Conservation (phyloP, 331 rosid genomes). For the Cydonia oblonga region DNA sequence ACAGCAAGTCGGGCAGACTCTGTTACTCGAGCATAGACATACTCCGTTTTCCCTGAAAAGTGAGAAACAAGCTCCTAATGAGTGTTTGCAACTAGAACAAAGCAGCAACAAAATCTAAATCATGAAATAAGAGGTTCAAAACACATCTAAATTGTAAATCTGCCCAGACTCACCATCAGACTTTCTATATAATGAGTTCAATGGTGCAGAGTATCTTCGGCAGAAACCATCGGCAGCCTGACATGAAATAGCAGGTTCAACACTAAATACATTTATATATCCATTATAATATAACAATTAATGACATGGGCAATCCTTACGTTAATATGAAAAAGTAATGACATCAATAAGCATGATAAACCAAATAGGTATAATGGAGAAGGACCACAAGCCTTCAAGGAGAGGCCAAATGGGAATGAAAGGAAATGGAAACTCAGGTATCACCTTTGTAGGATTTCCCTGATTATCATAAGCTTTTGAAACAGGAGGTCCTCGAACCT, state of each 20-base stretch:
- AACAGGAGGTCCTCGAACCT: slow-evolving; percentile 94
- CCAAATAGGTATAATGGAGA: neutral
- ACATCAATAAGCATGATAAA: neutral
- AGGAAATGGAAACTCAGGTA: neutral
- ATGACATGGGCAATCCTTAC: neutral
- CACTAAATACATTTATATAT: neutral
- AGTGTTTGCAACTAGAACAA: neutral
- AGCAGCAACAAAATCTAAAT: neutral
- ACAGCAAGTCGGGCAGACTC: slow-evolving; percentile 68
- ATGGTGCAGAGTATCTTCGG: slow-evolving; percentile 70
- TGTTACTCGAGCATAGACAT: slow-evolving; percentile 58
- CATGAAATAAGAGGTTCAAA: neutral
- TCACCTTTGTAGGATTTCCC: slow-evolving; percentile 87
- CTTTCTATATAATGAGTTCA: slow-evolving; percentile 47
- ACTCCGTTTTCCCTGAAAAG: slow-evolving; percentile 84
- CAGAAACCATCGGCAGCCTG: slow-evolving; percentile 92
- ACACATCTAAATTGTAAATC: neutral
- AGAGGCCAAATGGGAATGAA: neutral
- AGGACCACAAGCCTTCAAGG: neutral
- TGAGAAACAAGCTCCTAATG: slow-evolving; percentile 14
- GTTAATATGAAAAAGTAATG: neutral
- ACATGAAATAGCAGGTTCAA: slow-evolving; percentile 21
- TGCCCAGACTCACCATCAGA: slow-evolving; percentile 55
- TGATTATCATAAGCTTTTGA: slow-evolving; percentile 76
- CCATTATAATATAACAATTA: neutral